phyloP scores from a whole-genome alignment of 129 eudicot genomes.

The Escallonia herrerae region DNA sequence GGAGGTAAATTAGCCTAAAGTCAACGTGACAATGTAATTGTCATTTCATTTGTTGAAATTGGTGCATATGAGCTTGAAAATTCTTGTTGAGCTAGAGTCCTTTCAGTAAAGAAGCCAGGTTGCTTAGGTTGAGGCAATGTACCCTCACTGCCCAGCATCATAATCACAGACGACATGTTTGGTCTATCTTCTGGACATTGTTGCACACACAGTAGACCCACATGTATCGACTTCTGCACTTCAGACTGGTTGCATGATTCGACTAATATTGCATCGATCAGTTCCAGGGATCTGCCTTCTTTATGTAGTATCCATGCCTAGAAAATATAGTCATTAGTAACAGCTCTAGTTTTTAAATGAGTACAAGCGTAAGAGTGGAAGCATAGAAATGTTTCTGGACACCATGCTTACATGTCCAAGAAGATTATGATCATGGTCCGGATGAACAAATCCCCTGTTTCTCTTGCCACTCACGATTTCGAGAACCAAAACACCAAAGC shows the following conservation, averaged over 20 bases:
- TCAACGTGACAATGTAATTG: slow-evolving; percentile 27
- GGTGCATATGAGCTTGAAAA: slow-evolving; percentile 12
- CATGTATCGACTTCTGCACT: slow-evolving; percentile 25
- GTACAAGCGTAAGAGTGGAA: neutral
- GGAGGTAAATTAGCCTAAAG: slow-evolving; percentile 9
- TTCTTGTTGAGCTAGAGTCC: slow-evolving; percentile 6
- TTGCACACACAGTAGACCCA: slow-evolving; percentile 36
- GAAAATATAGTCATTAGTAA: neutral
- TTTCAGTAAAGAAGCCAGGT: slow-evolving; percentile 36
- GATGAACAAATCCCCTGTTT: slow-evolving; percentile 31
- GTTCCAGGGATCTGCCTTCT: slow-evolving; percentile 30
- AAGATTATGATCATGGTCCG: slow-evolving; percentile 25
- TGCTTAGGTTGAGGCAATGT: slow-evolving; percentile 25
- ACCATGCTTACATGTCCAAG: slow-evolving; percentile 38
- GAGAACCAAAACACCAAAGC: slow-evolving; percentile 32
- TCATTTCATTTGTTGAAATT: slow-evolving; percentile 32
- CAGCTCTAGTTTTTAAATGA: neutral
- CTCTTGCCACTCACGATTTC: slow-evolving; percentile 30
- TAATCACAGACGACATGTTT: slow-evolving; percentile 19
- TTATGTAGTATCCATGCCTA: slow-evolving; percentile 40
- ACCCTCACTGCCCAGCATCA: slow-evolving; percentile 31
- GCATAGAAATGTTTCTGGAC: neutral
- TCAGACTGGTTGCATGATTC: slow-evolving; percentile 1
- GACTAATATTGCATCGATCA: slow-evolving; percentile 11
- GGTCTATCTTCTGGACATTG: slow-evolving; percentile 43